Evolutionary conservation across 2,329 filamentous ascomycete species (phyloP).

Genomic region (Elsinoe perseae): DNA sequence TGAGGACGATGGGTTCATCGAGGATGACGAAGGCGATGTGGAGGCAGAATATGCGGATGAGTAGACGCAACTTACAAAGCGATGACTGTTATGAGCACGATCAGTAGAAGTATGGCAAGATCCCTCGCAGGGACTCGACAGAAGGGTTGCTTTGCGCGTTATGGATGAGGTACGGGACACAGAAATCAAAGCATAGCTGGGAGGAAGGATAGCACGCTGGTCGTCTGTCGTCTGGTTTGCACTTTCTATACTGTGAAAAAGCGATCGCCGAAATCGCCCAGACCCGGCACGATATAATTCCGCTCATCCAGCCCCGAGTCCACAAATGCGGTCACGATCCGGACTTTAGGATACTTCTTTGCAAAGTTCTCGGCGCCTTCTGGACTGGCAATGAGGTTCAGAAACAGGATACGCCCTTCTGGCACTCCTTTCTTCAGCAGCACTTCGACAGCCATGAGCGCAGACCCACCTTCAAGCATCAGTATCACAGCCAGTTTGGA

Average conservation of each 20-base stretch:
- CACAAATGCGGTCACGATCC: conserved; percentile 92
- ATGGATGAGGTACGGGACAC: not conserved
- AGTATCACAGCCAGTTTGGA: conserved; percentile 17
- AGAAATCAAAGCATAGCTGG: not conserved
- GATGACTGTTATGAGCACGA: conserved; percentile 1
- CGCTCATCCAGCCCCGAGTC: conserved; percentile 95
- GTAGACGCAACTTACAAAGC: conserved; percentile 9
- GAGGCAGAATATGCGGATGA: conserved; percentile 31
- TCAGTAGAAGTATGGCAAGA: not conserved
- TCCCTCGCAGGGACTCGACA: not conserved
- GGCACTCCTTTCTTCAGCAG: conserved; percentile 84
- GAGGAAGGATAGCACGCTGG: not conserved
- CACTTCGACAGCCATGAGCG: conserved; percentile 93
- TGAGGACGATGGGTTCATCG: conserved; percentile 31
- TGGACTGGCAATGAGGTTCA: conserved; percentile 96
- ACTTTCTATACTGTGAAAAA: conserved; percentile 74
- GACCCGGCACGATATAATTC: conserved; percentile 94
- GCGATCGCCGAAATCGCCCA: conserved; percentile 91
- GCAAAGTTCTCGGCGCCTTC: conserved; percentile 87
- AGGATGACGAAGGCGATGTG: conserved; percentile 30
- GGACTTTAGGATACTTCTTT: conserved; percentile 75
- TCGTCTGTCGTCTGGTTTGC: conserved; percentile 1
- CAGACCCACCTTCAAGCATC: conserved; percentile 64
- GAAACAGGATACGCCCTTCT: conserved; percentile 88
- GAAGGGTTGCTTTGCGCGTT: too few species aligned